phyloP scores from a whole-genome alignment of 306 rosid species.

The Castanea mollissima region DNA sequence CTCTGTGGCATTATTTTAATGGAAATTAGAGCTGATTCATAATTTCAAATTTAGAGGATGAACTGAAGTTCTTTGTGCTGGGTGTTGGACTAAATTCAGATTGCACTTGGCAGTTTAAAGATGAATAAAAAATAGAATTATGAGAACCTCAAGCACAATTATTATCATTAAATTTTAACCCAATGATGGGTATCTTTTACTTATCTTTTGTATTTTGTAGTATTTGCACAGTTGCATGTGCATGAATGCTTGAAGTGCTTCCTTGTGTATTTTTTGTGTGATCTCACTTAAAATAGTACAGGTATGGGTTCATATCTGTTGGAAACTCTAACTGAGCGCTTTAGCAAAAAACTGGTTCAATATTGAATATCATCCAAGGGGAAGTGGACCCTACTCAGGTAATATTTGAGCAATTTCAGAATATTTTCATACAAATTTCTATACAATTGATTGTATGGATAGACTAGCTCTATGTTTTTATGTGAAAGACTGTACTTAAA shows the following conservation, averaged over 20 bases:
- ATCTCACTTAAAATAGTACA: conserved; percentile 26
- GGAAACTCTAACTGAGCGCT: no score
- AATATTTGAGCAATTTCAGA: no score
- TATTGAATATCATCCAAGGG: no score
- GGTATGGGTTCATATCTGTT: conserved; percentile 23
- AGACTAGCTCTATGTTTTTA: no score
- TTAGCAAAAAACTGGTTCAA: no score
- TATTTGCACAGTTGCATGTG: conserved; percentile 8
- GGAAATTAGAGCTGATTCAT: neutral
- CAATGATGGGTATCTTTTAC: neutral
- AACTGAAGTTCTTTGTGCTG: neutral
- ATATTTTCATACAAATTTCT: no score
- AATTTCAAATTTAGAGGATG: neutral
- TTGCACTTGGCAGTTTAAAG: neutral
- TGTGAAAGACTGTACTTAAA: no score
- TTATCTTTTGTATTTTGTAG: conserved; percentile 8
- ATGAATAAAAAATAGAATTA: neutral
- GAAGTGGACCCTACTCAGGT: no score
- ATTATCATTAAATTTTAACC: neutral
- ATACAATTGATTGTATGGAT: no score
- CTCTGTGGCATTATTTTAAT: neutral
- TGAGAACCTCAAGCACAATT: neutral
- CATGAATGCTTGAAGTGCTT: conserved; percentile 13
- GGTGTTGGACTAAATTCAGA: neutral
- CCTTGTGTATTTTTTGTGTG: conserved; percentile 9